Conservation (phyloP, 2,329 filamentous ascomycete genomes). For the Neoscytalidium dimidiatum region DNA sequence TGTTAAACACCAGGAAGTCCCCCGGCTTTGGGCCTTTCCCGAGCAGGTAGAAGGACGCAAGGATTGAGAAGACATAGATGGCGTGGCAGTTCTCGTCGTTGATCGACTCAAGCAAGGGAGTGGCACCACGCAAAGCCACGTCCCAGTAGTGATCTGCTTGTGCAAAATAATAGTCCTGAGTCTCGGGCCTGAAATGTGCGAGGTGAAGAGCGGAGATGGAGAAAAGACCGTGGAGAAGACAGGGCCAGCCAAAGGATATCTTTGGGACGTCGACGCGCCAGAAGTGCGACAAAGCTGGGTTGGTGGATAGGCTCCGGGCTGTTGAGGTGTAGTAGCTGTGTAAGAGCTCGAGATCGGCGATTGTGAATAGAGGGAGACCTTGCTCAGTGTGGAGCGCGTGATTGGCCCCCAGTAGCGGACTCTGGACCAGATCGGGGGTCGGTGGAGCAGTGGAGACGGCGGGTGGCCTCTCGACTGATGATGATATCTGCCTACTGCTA, state of each 20-base stretch:
- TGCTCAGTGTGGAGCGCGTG: constrained; percentile 18
- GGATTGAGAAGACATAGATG: neutral
- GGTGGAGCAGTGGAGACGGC: no score
- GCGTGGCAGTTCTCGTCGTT: neutral
- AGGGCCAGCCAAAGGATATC: constrained; percentile 43
- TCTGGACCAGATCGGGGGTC: no score
- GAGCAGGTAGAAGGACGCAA: neutral
- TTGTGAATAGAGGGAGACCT: constrained; percentile 20
- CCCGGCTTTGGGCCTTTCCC: neutral
- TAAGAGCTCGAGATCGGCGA: constrained; percentile 31
- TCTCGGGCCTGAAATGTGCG: neutral
- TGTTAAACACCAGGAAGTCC: neutral
- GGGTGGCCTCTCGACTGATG: no score
- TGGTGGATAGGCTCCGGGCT: constrained; percentile 26
- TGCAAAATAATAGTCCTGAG: neutral
- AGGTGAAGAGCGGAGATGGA: constrained; percentile 48
- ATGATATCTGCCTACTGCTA: no score
- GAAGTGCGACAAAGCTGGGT: constrained; percentile 25
- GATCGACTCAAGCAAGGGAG: neutral
- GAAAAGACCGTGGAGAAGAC: constrained; percentile 46
- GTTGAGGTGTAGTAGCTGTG: constrained; percentile 35
- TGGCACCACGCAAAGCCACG: neutral
- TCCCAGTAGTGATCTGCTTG: neutral
- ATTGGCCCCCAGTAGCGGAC: neutral
- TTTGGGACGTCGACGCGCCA: constrained; percentile 28